These are phyloP conservation scores for Botrytis hyacinthi DNA, from an alignment of 2,329 filamentous ascomycete genomes.

Conservation along the genomic window DNA sequence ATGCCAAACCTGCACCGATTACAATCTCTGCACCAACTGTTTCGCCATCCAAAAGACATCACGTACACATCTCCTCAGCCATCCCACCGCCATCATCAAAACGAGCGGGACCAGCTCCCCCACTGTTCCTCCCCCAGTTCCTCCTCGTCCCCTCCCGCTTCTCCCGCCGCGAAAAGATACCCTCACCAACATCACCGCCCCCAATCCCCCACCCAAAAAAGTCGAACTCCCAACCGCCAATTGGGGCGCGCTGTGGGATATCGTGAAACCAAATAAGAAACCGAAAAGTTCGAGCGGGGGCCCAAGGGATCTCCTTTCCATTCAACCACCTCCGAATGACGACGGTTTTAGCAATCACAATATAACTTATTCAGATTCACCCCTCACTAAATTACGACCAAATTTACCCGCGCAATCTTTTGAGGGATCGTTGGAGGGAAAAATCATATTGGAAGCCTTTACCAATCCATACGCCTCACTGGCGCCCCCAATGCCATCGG, in stretches of 20 bases:
- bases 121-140: constrained; percentile 23
- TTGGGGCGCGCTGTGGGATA: constrained; percentile 33
- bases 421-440: background rate
- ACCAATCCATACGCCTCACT: constrained; percentile 7
- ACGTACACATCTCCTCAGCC: constrained; percentile 21
- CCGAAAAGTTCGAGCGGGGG: constrained; percentile 11
- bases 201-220: background rate
- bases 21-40: constrained; percentile 34
- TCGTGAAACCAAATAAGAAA: constrained; percentile 31
- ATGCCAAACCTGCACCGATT: constrained; percentile 18
- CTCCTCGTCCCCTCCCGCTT: constrained; percentile 23
- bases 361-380: background rate
- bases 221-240: constrained; percentile 31
- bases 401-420: background rate
- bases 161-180: constrained; percentile 22
- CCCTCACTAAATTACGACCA: background rate
- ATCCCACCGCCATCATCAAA: constrained; percentile 27
- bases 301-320: background rate
- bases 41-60: constrained; percentile 29
- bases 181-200: background rate
- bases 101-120: constrained; percentile 23
- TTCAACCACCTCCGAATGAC: background rate
- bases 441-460: constrained; percentile 5
- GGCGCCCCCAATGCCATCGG: constrained; percentile 20
- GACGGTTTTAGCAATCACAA: background rate